phyloP scores from a whole-genome alignment of 225 moss, liverwort and hornwort genomes.

The Antitrichia curtipendula region DNA sequence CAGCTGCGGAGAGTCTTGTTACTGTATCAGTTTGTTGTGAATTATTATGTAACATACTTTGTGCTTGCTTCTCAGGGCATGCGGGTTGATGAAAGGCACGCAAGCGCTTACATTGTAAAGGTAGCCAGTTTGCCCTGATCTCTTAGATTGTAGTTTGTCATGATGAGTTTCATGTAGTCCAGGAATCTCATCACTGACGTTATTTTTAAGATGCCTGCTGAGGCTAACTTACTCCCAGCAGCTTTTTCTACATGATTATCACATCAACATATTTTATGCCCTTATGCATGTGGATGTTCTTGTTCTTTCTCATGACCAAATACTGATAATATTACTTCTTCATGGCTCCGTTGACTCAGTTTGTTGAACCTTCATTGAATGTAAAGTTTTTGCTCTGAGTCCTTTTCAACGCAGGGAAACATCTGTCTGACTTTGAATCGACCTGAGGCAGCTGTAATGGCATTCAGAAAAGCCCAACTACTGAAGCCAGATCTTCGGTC shows the following conservation, averaged over 20 bases:
- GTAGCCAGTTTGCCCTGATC: slow-evolving; percentile 6
- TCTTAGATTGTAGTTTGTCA: not conserved
- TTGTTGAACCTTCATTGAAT: not conserved
- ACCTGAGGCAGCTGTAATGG: slow-evolving; percentile 86
- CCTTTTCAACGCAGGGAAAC: slow-evolving; percentile 44
- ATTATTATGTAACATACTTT: not conserved
- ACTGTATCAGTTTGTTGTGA: not conserved
- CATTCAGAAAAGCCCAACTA: slow-evolving; percentile 71
- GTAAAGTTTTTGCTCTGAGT: not conserved
- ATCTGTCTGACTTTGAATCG: slow-evolving; percentile 74
- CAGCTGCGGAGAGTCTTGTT: not conserved
- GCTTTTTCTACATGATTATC: not conserved
- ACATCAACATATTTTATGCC: not conserved
- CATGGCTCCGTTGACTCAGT: not conserved
- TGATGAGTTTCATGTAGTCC: not conserved
- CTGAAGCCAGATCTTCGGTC: slow-evolving; percentile 76
- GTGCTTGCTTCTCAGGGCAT: slow-evolving; percentile 36
- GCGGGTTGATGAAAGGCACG: slow-evolving; percentile 79
- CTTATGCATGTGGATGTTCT: not conserved
- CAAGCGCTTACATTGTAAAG: slow-evolving; percentile 83
- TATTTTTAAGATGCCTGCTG: not conserved
- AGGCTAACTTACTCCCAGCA: not conserved
- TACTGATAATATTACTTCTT: not conserved
- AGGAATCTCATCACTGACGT: not conserved
- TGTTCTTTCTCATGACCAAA: not conserved